Base-by-base conservation (phyloP, 192 early-diverging fungal genomes). In the Coemansia sp. region DNA sequence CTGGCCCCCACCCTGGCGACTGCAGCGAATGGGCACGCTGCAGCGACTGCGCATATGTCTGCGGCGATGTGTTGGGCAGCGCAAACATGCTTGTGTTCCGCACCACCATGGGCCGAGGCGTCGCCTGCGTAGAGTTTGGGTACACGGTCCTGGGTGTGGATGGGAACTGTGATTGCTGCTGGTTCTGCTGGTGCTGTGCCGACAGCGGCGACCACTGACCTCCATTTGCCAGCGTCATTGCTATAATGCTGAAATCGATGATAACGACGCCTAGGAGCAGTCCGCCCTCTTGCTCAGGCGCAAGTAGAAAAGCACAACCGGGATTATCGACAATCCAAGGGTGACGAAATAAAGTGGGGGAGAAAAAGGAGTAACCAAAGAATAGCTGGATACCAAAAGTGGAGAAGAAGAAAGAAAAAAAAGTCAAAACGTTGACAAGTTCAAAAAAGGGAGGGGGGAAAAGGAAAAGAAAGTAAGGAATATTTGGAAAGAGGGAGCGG, bases 1-100 rank as follows among this genome's bases (percentile, higher is more conserved):
- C 42, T 36, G 42, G 65, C 46, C 46, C 55, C 38, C 41, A 43
- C 13, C 59, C 56, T 20, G 48, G 59, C 32, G 67, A 57, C 65
- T 74, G 72, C 15, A 71, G 49, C 45, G 77, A 80, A 65, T 74
- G 72, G 5, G 77, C 63, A 58, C 77, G 72, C 42, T 71, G 72
- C 13, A 80, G 69, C 61, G 64, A 57, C n/a, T 66, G 69, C 10
- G 50, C 62, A 29, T 74, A 73, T 20, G 69, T 59, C 38, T 74
- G 69, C 13, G 72, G 77, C 38, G 72, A 69, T 14, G 53, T 48
- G 36, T 64, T 69, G 22, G 77, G 68, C 42, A 71, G 45, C 13
- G 52, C 40, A 36, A 53, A 62, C 65, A 71, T 67, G 62, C 77
- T 80, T 41, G 66, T 55, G 60, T 68, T 80, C 57, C 77, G 77